phyloP scores from a whole-genome alignment of 176 grass and related monocot genomes.

The Zoysia japonica region DNA sequence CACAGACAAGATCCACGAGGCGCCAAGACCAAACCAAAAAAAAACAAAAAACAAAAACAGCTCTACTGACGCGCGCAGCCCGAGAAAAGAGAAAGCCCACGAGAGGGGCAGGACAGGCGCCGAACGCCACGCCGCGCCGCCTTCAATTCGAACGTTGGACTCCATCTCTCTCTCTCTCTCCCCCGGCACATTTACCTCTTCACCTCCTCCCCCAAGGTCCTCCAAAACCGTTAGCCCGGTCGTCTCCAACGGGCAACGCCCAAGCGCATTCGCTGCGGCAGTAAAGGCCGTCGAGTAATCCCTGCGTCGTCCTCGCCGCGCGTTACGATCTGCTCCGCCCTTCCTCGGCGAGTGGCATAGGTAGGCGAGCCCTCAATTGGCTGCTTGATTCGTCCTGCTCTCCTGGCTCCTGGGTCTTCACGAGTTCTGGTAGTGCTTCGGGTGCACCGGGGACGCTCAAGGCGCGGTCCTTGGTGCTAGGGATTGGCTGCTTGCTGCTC shows the following conservation, averaged over 20 bases:
- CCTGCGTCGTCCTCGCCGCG: neutral
- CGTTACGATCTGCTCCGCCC: neutral
- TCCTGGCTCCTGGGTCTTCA: conserved; percentile 1
- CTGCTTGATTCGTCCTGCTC: neutral
- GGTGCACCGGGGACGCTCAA: neutral
- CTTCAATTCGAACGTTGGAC: conserved; percentile 51
- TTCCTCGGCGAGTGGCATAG: neutral
- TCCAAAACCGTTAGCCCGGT: neutral
- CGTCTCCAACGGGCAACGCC: neutral
- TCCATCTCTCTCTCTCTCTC: conserved; percentile 2
- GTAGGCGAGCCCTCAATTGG: conserved; percentile 17
- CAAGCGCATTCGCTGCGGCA: neutral
- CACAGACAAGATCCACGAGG: too few species aligned
- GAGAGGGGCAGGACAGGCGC: neutral
- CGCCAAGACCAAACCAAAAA: too few species aligned
- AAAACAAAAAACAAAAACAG: too few species aligned
- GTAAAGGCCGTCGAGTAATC: neutral
- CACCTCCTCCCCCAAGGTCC: neutral
- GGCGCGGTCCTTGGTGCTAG: neutral
- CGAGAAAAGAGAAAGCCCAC: neutral
- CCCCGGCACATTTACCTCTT: conserved; percentile 20
- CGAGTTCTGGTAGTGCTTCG: neutral
- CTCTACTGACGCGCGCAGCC: too few species aligned
- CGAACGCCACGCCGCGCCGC: conserved; percentile 10
- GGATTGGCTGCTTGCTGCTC: neutral